Base-by-base conservation (phyloP, 306 rosid species). In the Quercus gilva region DNA sequence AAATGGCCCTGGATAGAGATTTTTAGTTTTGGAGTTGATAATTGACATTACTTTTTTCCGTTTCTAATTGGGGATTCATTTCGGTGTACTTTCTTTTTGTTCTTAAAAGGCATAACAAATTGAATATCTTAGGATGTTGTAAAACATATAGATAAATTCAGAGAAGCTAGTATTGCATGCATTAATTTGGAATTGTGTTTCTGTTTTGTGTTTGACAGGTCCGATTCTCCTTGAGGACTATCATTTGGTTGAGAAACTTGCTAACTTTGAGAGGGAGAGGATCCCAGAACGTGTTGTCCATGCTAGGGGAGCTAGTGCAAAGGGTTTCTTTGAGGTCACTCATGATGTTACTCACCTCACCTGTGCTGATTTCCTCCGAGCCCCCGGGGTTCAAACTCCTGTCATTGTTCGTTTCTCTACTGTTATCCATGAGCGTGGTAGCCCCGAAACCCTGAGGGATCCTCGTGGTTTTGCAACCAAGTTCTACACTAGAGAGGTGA, bases 241-340 rank as follows among this genome's bases (percentile, higher is more conserved):
- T 80, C 98, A 94, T 80, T 85, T 94, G 58, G 91, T 94, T 81
- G 98, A 94, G 83, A 94, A 94, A 85, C 84, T 94, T 45, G 97
- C 98, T 21, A 87, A 94, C 63, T 94, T 92, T 53, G 97, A 92
- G 37, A 83, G 98, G 84, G 98, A 94, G 70, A 72, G 97, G 53
- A 92, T 90, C 78, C 98, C 98, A 49, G 97, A 94, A 83, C 97
- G 97, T 71, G 97, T 94, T 76, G 98, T 94, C 71, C 98, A 94
- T 83, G 98, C 98, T 3, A 92, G 98, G 86, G 97, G 98, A 79
- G 98, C 98, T 18, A 94, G 98, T 88, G 98, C 97, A 45, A 94
- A 94, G 89, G 97, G 98, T 28, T 94, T 94, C 82, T 94, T 94
- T 81, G 97, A 94, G 90, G 97, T 91, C 82, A 94, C 98, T 63